Evolutionary conservation across 805 yeast genomes (phyloP).

Genomic region (Ogataea paraovalis): DNA sequence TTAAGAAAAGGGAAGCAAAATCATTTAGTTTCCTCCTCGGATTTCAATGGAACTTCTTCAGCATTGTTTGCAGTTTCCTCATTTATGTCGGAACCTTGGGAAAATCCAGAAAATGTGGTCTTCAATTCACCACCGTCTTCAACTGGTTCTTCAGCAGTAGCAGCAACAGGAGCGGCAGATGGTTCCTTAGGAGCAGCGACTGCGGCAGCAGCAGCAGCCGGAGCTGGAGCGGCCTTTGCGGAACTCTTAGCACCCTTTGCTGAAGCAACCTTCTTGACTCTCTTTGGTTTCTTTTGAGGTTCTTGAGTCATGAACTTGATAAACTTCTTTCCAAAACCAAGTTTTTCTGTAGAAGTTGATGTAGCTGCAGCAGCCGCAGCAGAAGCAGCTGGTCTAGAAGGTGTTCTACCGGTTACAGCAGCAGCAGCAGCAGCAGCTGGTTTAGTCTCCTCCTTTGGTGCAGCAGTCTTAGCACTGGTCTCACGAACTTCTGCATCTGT

Average conservation of each 20-base stretch:
- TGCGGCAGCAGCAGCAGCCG: conserved; percentile 2
- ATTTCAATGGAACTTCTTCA: not conserved
- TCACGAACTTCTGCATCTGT: conserved; percentile 16
- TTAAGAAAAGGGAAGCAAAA: not conserved
- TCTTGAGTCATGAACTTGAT: conserved; percentile 21
- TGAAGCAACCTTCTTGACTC: conserved; percentile 11
- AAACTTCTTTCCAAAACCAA: conserved; percentile 20
- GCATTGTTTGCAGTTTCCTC: conserved; percentile 6
- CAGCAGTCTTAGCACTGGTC: conserved; percentile 8
- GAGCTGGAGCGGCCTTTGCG: not conserved
- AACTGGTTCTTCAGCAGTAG: conserved; percentile 5
- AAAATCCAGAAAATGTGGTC: conserved; percentile 39
- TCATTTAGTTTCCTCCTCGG: conserved; percentile 1
- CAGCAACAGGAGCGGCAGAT: conserved; percentile 3
- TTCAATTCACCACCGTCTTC: conserved; percentile 15
- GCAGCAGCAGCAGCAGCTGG: conserved; percentile 9
- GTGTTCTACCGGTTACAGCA: conserved; percentile 6
- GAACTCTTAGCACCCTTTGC: not conserved
- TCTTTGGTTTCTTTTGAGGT: conserved; percentile 19
- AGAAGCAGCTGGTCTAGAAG: conserved; percentile 4
- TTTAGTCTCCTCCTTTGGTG: conserved; percentile 1
- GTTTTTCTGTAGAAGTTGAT: conserved; percentile 6
- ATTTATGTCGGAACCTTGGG: conserved; percentile 39
- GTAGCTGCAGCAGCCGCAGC: not conserved
- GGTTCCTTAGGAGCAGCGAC: conserved; percentile 2